phyloP scores from a whole-genome alignment of 371 early-diverging fungal species.

The Globomyces sp. region DNA sequence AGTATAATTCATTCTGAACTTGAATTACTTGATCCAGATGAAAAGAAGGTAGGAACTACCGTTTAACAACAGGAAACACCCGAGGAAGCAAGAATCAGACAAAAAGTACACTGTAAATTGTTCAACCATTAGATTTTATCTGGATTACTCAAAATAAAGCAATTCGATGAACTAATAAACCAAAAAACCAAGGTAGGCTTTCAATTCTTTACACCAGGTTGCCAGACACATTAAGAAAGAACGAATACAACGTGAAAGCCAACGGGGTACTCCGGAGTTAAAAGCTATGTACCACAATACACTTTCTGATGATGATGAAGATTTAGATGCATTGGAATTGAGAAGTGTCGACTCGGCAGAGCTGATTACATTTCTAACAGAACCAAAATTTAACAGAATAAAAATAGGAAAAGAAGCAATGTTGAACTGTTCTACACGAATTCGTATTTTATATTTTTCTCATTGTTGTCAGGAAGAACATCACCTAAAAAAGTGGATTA shows the following conservation, averaged over 20 bases:
- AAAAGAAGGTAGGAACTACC: too few relatives aligned
- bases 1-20: too few relatives aligned
- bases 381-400: conserved; percentile 33
- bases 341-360: conserved; percentile 38
- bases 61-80: too few relatives aligned
- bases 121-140: background rate
- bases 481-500: conserved; percentile 32
- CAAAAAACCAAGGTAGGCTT: conserved; percentile 35
- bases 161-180: conserved; percentile 33
- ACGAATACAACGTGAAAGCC: conserved; percentile 11
- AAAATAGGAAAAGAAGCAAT: conserved; percentile 26
- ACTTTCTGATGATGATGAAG: conserved; percentile 18
- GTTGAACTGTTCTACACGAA: background rate
- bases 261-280: conserved; percentile 14
- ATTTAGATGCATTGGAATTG: conserved; percentile 34
- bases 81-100: background rate
- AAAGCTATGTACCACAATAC: conserved; percentile 13
- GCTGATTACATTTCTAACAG: conserved; percentile 44
- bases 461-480: background rate
- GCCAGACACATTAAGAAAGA: conserved; percentile 10
- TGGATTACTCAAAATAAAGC: conserved; percentile 36
- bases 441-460: too few relatives aligned
- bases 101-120: background rate
- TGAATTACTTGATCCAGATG: too few relatives aligned
- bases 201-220: conserved; percentile 10